Conservation (phyloP, 1,139 yeast genomes). For the Lodderomyces orthopsilosis region DNA sequence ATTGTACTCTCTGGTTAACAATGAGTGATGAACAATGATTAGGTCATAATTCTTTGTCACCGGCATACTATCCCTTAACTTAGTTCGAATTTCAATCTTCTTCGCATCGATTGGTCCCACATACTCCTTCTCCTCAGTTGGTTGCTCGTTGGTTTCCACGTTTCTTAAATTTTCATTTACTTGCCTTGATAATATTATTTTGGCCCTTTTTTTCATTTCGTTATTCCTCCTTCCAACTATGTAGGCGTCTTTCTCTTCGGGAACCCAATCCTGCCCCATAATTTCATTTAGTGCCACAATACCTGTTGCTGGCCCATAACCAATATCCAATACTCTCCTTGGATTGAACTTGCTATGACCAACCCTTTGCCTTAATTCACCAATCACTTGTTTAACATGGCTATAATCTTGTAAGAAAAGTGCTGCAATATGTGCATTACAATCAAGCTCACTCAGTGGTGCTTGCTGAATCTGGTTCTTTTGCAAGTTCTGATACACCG, state of each 20-base stretch:
- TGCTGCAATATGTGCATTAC: slow-evolving; percentile 81
- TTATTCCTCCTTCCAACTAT: slow-evolving; percentile 59
- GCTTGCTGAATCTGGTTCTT: slow-evolving; percentile 54
- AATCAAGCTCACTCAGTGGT: slow-evolving; percentile 55
- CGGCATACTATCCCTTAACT: slow-evolving; percentile 49
- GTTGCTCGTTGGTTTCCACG: slow-evolving; percentile 17
- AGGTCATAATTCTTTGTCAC: slow-evolving; percentile 62
- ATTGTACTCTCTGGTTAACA: slow-evolving; percentile 55
- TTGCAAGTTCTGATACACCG: slow-evolving; percentile 46
- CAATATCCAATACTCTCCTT: slow-evolving; percentile 66
- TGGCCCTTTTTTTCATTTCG: slow-evolving; percentile 80
- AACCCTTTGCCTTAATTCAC: slow-evolving; percentile 60
- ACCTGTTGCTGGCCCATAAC: slow-evolving; percentile 93
- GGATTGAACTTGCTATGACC: slow-evolving; percentile 57
- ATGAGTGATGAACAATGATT: slow-evolving; percentile 81
- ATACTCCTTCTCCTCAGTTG: not conserved
- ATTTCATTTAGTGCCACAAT: slow-evolving; percentile 84
- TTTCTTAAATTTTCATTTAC: slow-evolving; percentile 41
- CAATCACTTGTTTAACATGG: slow-evolving; percentile 61
- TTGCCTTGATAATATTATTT: slow-evolving; percentile 70
- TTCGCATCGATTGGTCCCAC: slow-evolving; percentile 63
- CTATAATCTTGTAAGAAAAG: slow-evolving; percentile 85
- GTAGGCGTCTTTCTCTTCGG: slow-evolving; percentile 67
- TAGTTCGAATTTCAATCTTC: slow-evolving; percentile 51
- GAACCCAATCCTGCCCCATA: slow-evolving; percentile 61